Conservation (phyloP, 2,329 filamentous ascomycete genomes). For the Colletotrichum acutatum region DNA sequence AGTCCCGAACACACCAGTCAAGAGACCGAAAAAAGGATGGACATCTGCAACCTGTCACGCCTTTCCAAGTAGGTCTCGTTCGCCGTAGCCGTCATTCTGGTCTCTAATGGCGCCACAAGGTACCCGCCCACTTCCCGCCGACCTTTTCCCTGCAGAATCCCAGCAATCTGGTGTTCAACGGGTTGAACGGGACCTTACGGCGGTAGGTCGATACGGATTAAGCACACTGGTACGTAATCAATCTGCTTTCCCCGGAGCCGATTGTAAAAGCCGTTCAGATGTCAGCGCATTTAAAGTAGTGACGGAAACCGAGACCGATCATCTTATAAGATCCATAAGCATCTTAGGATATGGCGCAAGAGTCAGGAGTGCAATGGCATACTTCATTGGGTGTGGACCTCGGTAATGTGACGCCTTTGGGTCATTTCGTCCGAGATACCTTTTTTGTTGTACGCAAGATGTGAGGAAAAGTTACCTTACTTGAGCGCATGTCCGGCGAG, state of each 20-base stretch:
- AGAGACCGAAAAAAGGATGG: too few species aligned
- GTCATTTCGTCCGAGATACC: not conserved
- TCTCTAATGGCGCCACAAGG: slow-evolving; percentile 15
- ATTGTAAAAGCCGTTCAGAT: not conserved
- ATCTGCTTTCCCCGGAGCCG: not conserved
- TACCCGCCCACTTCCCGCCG: slow-evolving; percentile 12
- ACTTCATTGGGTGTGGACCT: not conserved
- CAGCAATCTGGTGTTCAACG: not conserved
- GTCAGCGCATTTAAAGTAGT: not conserved
- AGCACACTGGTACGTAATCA: slow-evolving; percentile 8
- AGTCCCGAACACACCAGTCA: too few species aligned
- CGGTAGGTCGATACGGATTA: not conserved
- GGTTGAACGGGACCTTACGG: not conserved
- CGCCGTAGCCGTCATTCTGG: slow-evolving; percentile 2
- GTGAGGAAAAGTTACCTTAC: not conserved
- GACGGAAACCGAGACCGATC: not conserved
- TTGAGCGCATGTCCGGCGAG: not conserved
- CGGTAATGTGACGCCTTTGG: not conserved
- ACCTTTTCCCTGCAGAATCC: not conserved
- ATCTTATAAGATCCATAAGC: not conserved
- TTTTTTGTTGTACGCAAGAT: not conserved
- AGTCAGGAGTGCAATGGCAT: not conserved
- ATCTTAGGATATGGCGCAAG: not conserved
- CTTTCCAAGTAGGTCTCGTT: not conserved
- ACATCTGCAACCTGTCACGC: not conserved